Percentiles rank a stretch among this genome's conserved stretches.
phyloP scores from a whole-genome alignment of 2,329 filamentous ascomycete genomes.

The Cladobotryum protrusum region DNA sequence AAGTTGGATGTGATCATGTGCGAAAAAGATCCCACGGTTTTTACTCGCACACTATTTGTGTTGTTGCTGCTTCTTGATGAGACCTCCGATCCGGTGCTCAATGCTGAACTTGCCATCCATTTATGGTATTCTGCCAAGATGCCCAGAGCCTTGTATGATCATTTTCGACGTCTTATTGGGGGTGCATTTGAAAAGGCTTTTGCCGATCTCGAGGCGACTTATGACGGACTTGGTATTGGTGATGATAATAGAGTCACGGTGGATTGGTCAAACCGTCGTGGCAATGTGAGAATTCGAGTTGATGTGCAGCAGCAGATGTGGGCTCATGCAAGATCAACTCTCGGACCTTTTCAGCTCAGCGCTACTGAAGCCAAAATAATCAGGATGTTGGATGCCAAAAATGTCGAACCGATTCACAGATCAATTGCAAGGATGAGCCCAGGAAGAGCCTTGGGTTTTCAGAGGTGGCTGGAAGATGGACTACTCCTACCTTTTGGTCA shows the following conservation, averaged over 20 bases:
- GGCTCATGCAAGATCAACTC: no score
- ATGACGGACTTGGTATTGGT: neutral
- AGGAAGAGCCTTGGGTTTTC: conserved; percentile 11
- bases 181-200: neutral
- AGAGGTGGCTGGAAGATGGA: conserved; percentile 19
- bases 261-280: no score
- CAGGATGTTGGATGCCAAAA: conserved; percentile 11
- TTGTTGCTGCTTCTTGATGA: conserved; percentile 14
- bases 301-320: no score
- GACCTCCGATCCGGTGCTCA: conserved; percentile 8
- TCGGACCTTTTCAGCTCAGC: no score
- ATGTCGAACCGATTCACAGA: conserved; percentile 1
- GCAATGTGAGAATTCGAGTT: no score
- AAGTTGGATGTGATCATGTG: conserved; percentile 12
- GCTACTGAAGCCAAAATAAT: neutral
- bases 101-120: conserved; percentile 20
- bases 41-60: conserved; percentile 9
- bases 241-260: no score
- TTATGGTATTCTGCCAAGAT: conserved; percentile 22
- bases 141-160: conserved; percentile 5
- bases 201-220: neutral
- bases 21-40: neutral
- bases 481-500: conserved; percentile 19
- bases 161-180: conserved; percentile 13
- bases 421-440: conserved; percentile 15